A percentile compares a stretch with the other conserved stretches of the same genome.
Conservation (phyloP, 257 asterid species). For the Mentha longifolia region DNA sequence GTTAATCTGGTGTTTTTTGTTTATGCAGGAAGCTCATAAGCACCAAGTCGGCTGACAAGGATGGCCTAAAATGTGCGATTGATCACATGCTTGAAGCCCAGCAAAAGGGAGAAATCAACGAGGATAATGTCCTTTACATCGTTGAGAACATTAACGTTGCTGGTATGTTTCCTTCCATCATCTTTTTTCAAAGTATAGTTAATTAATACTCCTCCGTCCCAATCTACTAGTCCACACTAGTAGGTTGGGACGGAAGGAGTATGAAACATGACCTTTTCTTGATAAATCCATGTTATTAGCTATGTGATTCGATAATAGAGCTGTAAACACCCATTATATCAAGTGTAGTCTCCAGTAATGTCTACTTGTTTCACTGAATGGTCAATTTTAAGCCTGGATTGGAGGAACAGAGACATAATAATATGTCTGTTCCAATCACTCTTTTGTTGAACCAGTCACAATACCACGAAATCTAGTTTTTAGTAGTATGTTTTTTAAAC, state of each 20-base stretch:
- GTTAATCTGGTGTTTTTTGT: slow-evolving; percentile 6
- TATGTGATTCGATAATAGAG: background rate
- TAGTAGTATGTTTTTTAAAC: no score
- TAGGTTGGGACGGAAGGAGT: no score
- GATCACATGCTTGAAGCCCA: slow-evolving; percentile 89
- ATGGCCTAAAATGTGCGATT: slow-evolving; percentile 71
- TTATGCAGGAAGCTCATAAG: slow-evolving; percentile 59
- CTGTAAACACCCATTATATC: background rate
- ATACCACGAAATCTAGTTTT: background rate
- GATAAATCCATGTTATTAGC: background rate
- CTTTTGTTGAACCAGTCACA: background rate
- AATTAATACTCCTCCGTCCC: background rate
- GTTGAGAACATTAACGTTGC: slow-evolving; percentile 94
- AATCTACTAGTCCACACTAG: no score
- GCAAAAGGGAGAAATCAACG: slow-evolving; percentile 88
- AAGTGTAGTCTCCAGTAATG: background rate
- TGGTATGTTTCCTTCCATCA: slow-evolving; percentile 43
- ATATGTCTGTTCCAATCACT: background rate
- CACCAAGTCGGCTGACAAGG: slow-evolving; percentile 47
- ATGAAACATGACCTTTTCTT: no score
- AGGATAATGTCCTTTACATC: slow-evolving; percentile 88
- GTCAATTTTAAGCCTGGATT: background rate
- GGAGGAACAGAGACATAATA: background rate
- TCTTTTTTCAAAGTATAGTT: background rate
- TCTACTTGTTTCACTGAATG: background rate